Evolutionary conservation across 1,284 basidiomycete species (phyloP).

Genomic region (Ustilago sp.): DNA sequence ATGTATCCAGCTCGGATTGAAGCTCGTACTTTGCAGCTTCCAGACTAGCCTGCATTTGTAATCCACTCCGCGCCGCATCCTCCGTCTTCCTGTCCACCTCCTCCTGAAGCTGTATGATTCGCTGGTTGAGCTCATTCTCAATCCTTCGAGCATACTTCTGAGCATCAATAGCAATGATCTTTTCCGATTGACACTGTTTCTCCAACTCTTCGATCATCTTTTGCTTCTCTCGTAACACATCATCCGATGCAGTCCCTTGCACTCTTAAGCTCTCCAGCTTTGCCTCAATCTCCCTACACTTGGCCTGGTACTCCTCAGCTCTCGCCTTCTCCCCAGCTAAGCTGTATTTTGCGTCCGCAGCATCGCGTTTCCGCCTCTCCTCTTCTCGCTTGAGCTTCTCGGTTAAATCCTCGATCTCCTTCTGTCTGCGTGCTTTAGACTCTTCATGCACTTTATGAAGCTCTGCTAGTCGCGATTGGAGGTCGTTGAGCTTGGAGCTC

Average conservation of each 20-base stretch:
- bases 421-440: slow-evolving; percentile 42
- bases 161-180: slow-evolving; percentile 40
- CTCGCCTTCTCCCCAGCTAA: slow-evolving; percentile 18
- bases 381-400: slow-evolving; percentile 30
- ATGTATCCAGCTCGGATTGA: slow-evolving; percentile 20
- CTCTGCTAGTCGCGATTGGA: slow-evolving; percentile 39
- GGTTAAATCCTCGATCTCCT: slow-evolving; percentile 36
- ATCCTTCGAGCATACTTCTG: slow-evolving; percentile 42
- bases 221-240: slow-evolving; percentile 21
- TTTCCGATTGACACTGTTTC: slow-evolving; percentile 32
- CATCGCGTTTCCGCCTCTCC: slow-evolving; percentile 24
- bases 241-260: slow-evolving; percentile 23
- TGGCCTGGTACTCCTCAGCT: slow-evolving; percentile 15
- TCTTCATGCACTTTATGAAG: slow-evolving; percentile 46
- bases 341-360: slow-evolving; percentile 20
- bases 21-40: slow-evolving; percentile 18
- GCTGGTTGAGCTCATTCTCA: slow-evolving; percentile 29
- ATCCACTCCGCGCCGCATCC: slow-evolving; percentile 10
- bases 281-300: background rate
- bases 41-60: slow-evolving; percentile 8
- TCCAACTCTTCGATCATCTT: slow-evolving; percentile 32
- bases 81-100: slow-evolving; percentile 14
- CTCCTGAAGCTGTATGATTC: slow-evolving; percentile 27
- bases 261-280: slow-evolving; percentile 18
- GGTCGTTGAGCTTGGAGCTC: slow-evolving; percentile 28